Conservation (phyloP, 2,329 filamentous ascomycete species). For the Aspergillus quadricinctus region DNA sequence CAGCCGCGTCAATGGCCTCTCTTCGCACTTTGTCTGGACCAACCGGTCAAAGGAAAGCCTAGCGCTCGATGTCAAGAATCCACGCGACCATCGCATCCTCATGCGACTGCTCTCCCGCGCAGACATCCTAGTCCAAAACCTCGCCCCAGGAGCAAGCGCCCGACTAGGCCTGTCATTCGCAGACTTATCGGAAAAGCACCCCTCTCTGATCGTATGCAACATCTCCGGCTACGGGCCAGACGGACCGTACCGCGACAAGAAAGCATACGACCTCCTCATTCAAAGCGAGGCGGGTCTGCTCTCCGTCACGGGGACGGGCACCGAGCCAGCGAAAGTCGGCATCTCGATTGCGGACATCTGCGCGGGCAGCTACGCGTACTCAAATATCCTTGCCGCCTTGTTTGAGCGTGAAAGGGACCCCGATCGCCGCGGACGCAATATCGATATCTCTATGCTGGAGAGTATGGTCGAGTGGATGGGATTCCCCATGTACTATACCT, state of each 20-base stretch:
- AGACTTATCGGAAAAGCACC: slow-evolving; percentile 39
- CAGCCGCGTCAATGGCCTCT: slow-evolving; percentile 45
- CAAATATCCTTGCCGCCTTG: slow-evolving; percentile 49
- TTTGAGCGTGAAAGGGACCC: slow-evolving; percentile 46
- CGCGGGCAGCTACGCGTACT: slow-evolving; percentile 51
- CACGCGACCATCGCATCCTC: slow-evolving; percentile 41
- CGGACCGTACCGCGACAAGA: slow-evolving; percentile 52
- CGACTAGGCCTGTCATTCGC: slow-evolving; percentile 48
- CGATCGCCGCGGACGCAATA: slow-evolving; percentile 42
- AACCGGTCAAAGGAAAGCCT: slow-evolving; percentile 54
- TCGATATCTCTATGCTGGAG: slow-evolving; percentile 58
- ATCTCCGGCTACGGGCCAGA: slow-evolving; percentile 52
- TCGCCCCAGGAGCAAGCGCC: slow-evolving; percentile 48
- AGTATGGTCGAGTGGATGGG: slow-evolving; percentile 58
- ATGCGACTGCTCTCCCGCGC: slow-evolving; percentile 42
- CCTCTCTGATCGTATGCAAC: slow-evolving; percentile 50
- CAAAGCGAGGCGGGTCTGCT: slow-evolving; percentile 53
- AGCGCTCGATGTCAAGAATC: slow-evolving; percentile 47
- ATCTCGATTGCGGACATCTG: slow-evolving; percentile 54
- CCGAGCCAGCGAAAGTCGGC: slow-evolving; percentile 48
- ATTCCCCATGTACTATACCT: slow-evolving; percentile 54
- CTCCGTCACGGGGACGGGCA: slow-evolving; percentile 46
- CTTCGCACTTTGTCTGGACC: slow-evolving; percentile 55
- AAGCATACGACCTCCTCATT: slow-evolving; percentile 53
- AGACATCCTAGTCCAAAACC: slow-evolving; percentile 53